These are phyloP conservation scores for Lipomyces sp. DNA, from an alignment of 805 yeast genomes.

Conservation along the genomic window DNA sequence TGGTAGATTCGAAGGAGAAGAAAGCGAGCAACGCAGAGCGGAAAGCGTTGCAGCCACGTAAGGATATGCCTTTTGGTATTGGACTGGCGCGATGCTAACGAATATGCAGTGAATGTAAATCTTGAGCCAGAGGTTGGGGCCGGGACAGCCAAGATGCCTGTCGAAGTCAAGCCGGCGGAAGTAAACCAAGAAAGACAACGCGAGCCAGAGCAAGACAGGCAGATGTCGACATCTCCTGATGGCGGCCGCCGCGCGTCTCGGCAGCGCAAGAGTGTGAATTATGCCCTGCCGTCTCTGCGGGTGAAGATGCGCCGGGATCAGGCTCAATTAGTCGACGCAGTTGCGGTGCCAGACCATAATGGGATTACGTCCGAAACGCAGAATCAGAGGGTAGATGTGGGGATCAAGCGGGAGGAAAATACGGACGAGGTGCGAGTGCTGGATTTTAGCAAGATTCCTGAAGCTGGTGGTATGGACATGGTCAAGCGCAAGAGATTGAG, in stretches of 20 bases:
- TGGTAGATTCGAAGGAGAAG: background rate
- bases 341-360: conserved; percentile 39
- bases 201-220: background rate
- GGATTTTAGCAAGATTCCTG: conserved; percentile 11
- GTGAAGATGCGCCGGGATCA: conserved; percentile 72
- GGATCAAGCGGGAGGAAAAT: conserved; percentile 18
- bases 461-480: background rate
- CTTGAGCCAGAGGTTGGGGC: background rate
- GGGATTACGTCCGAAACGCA: background rate
- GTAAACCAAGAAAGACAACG: background rate
- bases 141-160: background rate
- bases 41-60: conserved; percentile 24
- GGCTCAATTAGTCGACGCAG: conserved; percentile 65
- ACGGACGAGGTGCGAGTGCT: conserved; percentile 10
- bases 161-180: background rate
- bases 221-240: conserved; percentile 13
- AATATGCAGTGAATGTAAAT: conserved; percentile 18
- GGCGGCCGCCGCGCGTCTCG: conserved; percentile 26
- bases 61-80: background rate
- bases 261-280: conserved; percentile 54
- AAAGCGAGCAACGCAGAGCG: background rate
- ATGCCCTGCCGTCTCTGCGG: conserved; percentile 68
- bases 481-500: background rate
- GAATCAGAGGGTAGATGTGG: conserved; percentile 1
- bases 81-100: conserved; percentile 3